These are phyloP conservation scores for Cordyceps javanica DNA, from an alignment of 2,329 filamentous ascomycete species.

Conservation along the genomic window DNA sequence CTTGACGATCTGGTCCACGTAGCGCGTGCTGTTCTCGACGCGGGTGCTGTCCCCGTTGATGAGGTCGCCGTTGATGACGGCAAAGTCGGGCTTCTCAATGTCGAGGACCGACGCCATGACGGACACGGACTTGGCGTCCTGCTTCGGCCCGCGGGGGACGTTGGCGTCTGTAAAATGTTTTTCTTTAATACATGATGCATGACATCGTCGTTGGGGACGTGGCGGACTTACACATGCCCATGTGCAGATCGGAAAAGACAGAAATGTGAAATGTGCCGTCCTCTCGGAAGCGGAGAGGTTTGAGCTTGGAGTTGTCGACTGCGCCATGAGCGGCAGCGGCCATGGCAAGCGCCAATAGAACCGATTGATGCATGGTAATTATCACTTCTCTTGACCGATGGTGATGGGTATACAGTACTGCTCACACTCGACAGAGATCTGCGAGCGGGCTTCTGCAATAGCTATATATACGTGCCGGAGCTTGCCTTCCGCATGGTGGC, in stretches of 20 bases:
- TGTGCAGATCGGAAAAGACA: slow-evolving; percentile 12
- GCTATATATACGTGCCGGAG: neutral
- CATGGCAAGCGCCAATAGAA: neutral
- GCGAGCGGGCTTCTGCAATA: neutral
- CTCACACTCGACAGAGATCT: neutral
- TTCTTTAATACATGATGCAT: too few relatives aligned
- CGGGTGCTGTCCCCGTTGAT: slow-evolving; percentile 61
- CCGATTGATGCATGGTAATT: neutral
- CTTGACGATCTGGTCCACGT: slow-evolving; percentile 52
- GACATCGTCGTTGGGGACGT: neutral
- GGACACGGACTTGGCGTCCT: slow-evolving; percentile 29
- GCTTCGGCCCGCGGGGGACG: slow-evolving; percentile 30
- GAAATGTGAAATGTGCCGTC: slow-evolving; percentile 14
- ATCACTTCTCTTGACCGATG: neutral
- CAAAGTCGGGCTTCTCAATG: slow-evolving; percentile 6
- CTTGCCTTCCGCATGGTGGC: neutral
- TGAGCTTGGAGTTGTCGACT: slow-evolving; percentile 4
- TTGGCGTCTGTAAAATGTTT: slow-evolving; percentile 17
- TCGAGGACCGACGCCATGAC: slow-evolving; percentile 31
- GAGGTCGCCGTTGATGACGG: slow-evolving; percentile 55
- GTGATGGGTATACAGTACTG: neutral
- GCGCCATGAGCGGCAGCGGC: neutral
- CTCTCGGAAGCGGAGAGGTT: slow-evolving; percentile 7
- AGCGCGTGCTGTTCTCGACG: slow-evolving; percentile 45
- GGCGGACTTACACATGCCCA: slow-evolving; percentile 11